Base-by-base conservation (phyloP, 169 alveolate genomes). In the Cryptosporidium ryanae region DNA sequence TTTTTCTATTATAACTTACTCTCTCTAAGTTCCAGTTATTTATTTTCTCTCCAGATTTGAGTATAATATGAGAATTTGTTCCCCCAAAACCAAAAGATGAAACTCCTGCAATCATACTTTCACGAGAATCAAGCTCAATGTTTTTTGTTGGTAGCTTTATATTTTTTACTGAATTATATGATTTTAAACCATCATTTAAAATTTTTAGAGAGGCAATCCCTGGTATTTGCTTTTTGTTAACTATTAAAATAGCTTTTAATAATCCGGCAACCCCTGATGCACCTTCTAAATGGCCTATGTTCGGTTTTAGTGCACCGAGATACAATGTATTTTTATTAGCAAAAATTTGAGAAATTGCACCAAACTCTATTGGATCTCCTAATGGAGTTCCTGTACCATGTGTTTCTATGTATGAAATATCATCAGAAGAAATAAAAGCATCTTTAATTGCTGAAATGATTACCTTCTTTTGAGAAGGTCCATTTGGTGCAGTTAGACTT, bases 321-420 rank as follows among this genome's bases (percentile, higher is more conserved):
- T 82, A 64, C 54, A 91, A 66, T 46, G 2, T 49, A 31, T 50
- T 29, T n/a, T 21, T 57, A 57, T 70, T 83, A 7, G 81, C 82
- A 61, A 91, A 90, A 17, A 91, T 89, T 23, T 84, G 89, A 1
- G 89, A 64, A 63, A 91, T 34, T 38, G 95, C 94, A 34, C 92
- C 92, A 46, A 91, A 90, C 54, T 93, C 95, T 55, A 93, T 91
- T 25, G 95, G 95, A 64, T 93, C 95, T 21, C 95, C 95, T 8
- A 93, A 82, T 13, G 94, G 67, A 4, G 95, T 93, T 21, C 95
- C 95, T 7, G 95, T 93, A 18, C 95, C 95, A 52, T 93, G 95
- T 23, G 91, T 34, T 64, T 93, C 95, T 48, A 83, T 66, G 64
- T 61, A 66, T 13, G 34, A 31, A 31, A 91, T 32, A 2, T 81